Base-by-base conservation (phyloP, 2,329 filamentous ascomycete genomes). In the Fusarium phyllophilum region DNA sequence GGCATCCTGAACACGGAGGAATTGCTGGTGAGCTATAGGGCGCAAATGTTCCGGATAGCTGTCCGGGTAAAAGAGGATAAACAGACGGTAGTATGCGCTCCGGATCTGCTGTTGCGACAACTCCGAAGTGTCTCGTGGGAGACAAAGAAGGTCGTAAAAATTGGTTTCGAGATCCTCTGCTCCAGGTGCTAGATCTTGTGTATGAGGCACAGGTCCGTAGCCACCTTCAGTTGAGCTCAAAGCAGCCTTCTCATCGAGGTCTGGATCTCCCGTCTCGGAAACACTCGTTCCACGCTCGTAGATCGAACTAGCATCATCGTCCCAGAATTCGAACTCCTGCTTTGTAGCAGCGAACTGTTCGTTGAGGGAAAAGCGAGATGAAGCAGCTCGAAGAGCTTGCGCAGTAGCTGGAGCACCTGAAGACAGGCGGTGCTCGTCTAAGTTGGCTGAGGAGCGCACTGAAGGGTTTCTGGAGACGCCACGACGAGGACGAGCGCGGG, bases 321-420 rank as follows among this genome's bases (percentile, higher is more conserved):
- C 85, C 72, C 82, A 85, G 58, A 87, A 85, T 54, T 86, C 85
- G 56, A 83, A 84, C 66, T 87, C 85, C 54, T 81, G 81, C 38
- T 84, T 79, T 11, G 86, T 87, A 41, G 84, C 79, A 26, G 86
- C 85, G 65, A 87, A 87, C 62, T 87, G 85, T 49, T 86, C 84
- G 51, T 82, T 83, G 52, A 87, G 79, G 6, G 86, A 87, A 78
- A 83, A 85, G 51, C 85, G 83, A 33, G 85, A 86, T 18, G 80
- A 80, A n/a, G 79, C 79, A 36, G 82, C 80, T 34, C 82, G 81
- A 48, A 83, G 75, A 24, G 70, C 69, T 39, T 78, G 79, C n/a
- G 55, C 68, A 36, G 68, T 33, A 24, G 69, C 48, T 15, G 74
- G 62, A 5, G 49, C 56, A 4, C 54, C 62, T 29, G 77, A 72